phyloP scores from a whole-genome alignment of 495 filamentous ascomycete species.

The Xylaria acuta region DNA sequence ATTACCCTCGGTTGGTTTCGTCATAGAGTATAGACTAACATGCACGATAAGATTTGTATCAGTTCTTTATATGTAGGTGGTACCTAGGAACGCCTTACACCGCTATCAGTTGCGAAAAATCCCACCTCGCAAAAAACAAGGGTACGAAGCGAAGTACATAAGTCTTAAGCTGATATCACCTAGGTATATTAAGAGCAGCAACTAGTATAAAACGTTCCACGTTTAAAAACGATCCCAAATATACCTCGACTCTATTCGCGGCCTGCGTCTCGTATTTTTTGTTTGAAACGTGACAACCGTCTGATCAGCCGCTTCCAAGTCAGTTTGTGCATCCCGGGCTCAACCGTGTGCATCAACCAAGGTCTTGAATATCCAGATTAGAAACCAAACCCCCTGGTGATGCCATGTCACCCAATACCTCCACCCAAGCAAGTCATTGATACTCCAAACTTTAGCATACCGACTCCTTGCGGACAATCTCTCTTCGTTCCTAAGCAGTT shows the following conservation, averaged over 20 bases:
- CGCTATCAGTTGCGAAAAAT: not conserved
- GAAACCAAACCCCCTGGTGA: not conserved
- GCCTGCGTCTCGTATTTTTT: not conserved
- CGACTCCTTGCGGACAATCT: not conserved
- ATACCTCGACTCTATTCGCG: not conserved
- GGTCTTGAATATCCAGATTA: not conserved
- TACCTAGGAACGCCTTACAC: not conserved
- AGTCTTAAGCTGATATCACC: not conserved
- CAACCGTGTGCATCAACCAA: not conserved
- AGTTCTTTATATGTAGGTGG: not conserved
- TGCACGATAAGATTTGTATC: constrained; percentile 7
- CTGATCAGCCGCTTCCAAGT: not conserved
- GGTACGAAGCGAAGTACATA: not conserved
- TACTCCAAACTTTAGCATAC: not conserved
- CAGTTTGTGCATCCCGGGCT: not conserved
- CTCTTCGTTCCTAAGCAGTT: not conserved
- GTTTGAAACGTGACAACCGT: not conserved
- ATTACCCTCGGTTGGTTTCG: not conserved
- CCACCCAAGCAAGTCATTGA: not conserved
- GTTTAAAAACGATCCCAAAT: not conserved
- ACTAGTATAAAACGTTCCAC: not conserved
- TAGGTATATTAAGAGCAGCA: not conserved
- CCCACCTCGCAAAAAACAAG: not conserved
- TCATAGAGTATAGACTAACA: not conserved
- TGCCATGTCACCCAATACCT: not conserved